A percentile compares a stretch with the other conserved stretches of the same genome.
Conservation (phyloP, 495 filamentous ascomycete species). For the Trichoderma parareesei region DNA sequence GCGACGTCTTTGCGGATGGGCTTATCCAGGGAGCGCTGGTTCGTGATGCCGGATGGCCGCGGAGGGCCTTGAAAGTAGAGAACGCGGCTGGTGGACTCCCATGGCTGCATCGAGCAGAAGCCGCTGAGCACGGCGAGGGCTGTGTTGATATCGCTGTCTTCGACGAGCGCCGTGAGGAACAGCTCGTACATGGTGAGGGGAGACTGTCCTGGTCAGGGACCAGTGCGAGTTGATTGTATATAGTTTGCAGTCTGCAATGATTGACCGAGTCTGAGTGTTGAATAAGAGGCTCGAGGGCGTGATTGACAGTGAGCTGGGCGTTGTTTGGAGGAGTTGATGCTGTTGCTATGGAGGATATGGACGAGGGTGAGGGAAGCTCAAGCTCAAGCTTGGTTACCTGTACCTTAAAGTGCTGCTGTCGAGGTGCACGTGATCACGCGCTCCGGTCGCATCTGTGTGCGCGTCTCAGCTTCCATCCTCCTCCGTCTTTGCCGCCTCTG, state of each 20-base stretch:
- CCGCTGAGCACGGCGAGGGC: constrained; percentile 33
- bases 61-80: constrained; percentile 24
- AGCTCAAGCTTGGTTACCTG: no score
- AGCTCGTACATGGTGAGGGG: constrained; percentile 31
- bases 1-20: constrained; percentile 18
- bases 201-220: background rate
- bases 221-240: background rate
- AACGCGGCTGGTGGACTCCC: constrained; percentile 16
- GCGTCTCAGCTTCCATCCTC: background rate
- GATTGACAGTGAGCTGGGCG: no score
- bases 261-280: no score
- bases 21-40: constrained; percentile 17
- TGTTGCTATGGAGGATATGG: no score
- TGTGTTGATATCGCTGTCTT: constrained; percentile 24
- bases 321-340: no score
- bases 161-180: constrained; percentile 32
- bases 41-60: constrained; percentile 3
- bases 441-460: background rate
- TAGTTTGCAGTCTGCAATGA: background rate
- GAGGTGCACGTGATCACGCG: constrained; percentile 6
- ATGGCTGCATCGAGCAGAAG: constrained; percentile 31
- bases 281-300: no score
- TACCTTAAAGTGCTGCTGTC: background rate
- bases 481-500: background rate
- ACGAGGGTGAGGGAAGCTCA: no score